Conservation (phyloP, 495 filamentous ascomycete species). For the Lindgomyces ingoldianus region DNA sequence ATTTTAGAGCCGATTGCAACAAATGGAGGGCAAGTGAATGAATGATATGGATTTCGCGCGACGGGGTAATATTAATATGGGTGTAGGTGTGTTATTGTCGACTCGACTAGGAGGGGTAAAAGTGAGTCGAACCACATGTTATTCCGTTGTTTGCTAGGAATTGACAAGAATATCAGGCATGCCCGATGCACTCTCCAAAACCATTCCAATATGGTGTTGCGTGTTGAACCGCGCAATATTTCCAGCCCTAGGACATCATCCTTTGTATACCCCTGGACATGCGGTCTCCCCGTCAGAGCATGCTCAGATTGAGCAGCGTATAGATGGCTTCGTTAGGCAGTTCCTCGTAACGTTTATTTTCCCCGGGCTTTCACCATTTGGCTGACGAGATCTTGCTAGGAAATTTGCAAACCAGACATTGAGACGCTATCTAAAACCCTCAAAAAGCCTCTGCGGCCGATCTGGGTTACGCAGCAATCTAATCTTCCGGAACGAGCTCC, state of each 20-base stretch:
- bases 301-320: conserved; percentile 68
- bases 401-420: conserved; percentile 54
- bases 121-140: conserved; percentile 46
- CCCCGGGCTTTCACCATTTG: not conserved
- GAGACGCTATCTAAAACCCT: conserved; percentile 43
- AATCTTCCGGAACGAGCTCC: conserved; percentile 28
- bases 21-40: conserved; percentile 61
- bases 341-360: conserved; percentile 50
- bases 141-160: not conserved
- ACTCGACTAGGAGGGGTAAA: conserved; percentile 93
- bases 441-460: conserved; percentile 60
- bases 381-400: conserved; percentile 33
- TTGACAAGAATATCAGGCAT: conserved; percentile 56
- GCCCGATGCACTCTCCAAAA: conserved; percentile 92
- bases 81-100: conserved; percentile 80
- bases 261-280: conserved; percentile 64
- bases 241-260: conserved; percentile 52
- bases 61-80: not conserved
- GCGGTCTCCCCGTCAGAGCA: conserved; percentile 73
- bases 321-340: conserved; percentile 66
- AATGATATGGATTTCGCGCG: conserved; percentile 19
- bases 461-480: conserved; percentile 61
- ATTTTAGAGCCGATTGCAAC: conserved; percentile 63
- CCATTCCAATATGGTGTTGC: conserved; percentile 87
- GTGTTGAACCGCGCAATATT: conserved; percentile 83